Base-by-base conservation (phyloP, 768 basidiomycete species). In the Boletales sp. region DNA sequence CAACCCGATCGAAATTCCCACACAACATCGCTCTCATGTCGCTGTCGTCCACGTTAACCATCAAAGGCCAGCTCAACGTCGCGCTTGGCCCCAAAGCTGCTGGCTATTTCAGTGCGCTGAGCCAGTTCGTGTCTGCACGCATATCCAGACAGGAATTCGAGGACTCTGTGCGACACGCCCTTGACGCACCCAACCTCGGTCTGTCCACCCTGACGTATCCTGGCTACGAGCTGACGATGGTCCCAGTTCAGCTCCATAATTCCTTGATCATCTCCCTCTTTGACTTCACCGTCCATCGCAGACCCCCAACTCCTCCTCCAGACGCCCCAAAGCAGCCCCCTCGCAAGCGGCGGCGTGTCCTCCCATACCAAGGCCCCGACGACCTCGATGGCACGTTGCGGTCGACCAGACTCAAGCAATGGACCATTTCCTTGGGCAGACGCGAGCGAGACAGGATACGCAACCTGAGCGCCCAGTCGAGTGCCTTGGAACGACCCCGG, bases 231-330 rank as follows among this genome's bases (percentile, higher is more conserved):
- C 59, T 60, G 19, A 63, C 49, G 21, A 25, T 51, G 31, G 49
- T 10, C 38, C n/a, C 53, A 85, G 86, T 90, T 28, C 87, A 89
- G 66, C 71, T 90, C 2, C 90, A 92, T 63, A 92, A 92, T 66
- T 83, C 89, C 11, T 74, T 92, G 31, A 83, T 92, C 33, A 90
- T 91, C 30, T 89, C 89, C 2, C 68, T 92, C 14, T 88, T 91
- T 54, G 88, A 89, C 66, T 85, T 86, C 19, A 87, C 87, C 2
- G 80, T 81, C 0, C 81, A 85, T 57, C 81, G 84, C 57, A 78
- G 85, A 37, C 81, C 81, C 2, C 78, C 80, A 0, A 82, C 86
- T 1, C 84, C 86, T 5, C 81, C 82, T 1, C 76, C 78, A n/a
- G 71, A 83, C 35, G 62, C 72, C 2, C 78, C 84, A 9, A 86